phyloP scores from a whole-genome alignment of 495 filamentous ascomycete species.

The Tuber borchii region DNA sequence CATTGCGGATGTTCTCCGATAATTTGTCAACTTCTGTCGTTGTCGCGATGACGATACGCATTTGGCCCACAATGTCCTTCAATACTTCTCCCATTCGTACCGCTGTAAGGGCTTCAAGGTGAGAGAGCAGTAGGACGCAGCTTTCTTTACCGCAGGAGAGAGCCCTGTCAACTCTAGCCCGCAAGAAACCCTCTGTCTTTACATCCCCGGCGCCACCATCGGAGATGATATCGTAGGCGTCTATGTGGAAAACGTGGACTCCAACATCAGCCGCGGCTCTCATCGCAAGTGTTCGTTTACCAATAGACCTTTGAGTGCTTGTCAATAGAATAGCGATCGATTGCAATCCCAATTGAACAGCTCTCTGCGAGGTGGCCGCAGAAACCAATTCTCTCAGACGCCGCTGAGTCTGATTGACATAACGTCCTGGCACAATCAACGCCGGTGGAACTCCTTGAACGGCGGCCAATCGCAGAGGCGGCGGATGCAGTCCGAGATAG shows the following conservation, averaged over 20 bases:
- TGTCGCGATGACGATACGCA: constrained; percentile 79
- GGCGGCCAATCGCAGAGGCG: constrained; percentile 47
- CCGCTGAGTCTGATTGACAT: constrained; percentile 62
- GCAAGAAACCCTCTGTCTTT: constrained; percentile 83
- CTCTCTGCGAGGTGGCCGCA: constrained; percentile 79
- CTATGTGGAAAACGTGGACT: constrained; percentile 79
- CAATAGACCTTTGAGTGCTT: constrained; percentile 85
- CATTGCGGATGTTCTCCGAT: constrained; percentile 74
- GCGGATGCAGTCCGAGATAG: constrained; percentile 67
- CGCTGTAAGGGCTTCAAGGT: constrained; percentile 83
- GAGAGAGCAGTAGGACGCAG: constrained; percentile 75
- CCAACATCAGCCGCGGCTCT: constrained; percentile 83
- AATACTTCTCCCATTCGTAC: constrained; percentile 80
- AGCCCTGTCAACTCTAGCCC: constrained; percentile 78
- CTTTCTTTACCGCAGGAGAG: constrained; percentile 76
- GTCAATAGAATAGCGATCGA: constrained; percentile 80
- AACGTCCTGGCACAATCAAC: constrained; percentile 44
- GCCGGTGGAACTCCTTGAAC: constrained; percentile 49
- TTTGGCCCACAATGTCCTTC: constrained; percentile 65
- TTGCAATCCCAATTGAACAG: constrained; percentile 76
- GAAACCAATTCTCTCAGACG: constrained; percentile 77
- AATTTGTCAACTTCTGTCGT: constrained; percentile 93
- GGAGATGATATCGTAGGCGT: constrained; percentile 86
- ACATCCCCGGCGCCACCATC: constrained; percentile 84
- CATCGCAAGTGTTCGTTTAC: constrained; percentile 69